Evolutionary conservation across 1,284 basidiomycete species (phyloP), one percentile per base, ranked within the genome.

Genomic region (Cutaneotrichosporon curvatum): DNA sequence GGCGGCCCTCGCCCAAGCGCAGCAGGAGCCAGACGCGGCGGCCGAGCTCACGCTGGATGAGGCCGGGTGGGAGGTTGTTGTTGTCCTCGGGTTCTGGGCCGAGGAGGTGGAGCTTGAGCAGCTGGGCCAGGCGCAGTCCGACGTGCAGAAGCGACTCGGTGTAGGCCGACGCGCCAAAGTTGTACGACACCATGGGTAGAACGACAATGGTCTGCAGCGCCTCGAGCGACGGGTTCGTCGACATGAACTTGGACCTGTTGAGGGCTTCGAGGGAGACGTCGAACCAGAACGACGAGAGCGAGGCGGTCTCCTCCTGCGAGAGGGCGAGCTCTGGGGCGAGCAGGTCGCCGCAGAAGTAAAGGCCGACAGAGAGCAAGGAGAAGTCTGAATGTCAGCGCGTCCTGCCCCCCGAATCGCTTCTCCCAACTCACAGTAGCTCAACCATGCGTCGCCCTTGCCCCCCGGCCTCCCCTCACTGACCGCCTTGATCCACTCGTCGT

Each of bases 401-500:
- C 47, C 48, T 44, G n/a, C n/a, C n/a, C n/a, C n/a, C n/a, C n/a
- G n/a, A n/a, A n/a, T n/a, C n/a, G n/a, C 23, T 14, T 10, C 12
- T 9, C 7, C 16, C 4, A 4, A 47, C 52, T 50, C 30, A 54
- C 52, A 54, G 30, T 45, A 48, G 12, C 48, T 51, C 4, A 56
- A 30, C 54, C 54, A 56, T 8, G 54, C 54, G 25, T 56, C 54
- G 31, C 50, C 43, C 43, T 56, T 56, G 18, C 46, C 50, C 15
- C 39, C 37, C 34, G 49, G 44, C 8, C 45, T 31, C 14, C 54
- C 54, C 21, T 51, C 48, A 36, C 45, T 52, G 9, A 60, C 38
- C 1, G 43, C 47, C 6, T 37, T 36, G 19, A 59, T 57, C 60
- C 60, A 62, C 37, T 48, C 44, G 33, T 60, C 57, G 30, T 62